Conservation (phyloP, 2,329 filamentous ascomycete genomes). For the Fusarium irregulare region DNA sequence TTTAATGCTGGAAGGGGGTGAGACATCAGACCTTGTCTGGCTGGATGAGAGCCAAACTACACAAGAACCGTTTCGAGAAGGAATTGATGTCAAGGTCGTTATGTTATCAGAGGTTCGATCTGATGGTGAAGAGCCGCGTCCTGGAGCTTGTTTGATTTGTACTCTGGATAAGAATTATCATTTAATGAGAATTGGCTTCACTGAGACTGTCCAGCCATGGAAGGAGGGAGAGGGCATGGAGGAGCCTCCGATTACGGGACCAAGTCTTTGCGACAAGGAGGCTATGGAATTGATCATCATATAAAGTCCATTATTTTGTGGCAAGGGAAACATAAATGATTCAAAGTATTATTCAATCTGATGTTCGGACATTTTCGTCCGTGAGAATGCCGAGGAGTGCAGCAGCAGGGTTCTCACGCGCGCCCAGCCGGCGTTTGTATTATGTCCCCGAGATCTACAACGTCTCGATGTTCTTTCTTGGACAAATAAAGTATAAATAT, state of each 20-base stretch:
- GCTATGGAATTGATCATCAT: background rate
- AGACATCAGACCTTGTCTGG: conserved; percentile 10
- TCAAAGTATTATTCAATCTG: background rate
- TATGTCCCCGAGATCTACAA: background rate
- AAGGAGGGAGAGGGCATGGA: background rate
- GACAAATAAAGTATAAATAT: background rate
- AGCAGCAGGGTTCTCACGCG: background rate
- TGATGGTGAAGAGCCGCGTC: background rate
- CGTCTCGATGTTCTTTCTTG: too few relatives aligned
- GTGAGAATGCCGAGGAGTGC: background rate
- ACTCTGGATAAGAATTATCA: conserved; percentile 6
- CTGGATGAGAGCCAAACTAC: background rate
- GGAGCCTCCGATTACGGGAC: background rate
- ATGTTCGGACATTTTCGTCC: background rate
- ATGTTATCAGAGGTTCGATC: background rate
- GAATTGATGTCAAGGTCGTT: background rate
- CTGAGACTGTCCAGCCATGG: background rate
- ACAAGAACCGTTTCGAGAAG: background rate
- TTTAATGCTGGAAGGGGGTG: background rate
- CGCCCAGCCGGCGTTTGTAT: background rate
- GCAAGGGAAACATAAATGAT: too few relatives aligned
- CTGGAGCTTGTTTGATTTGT: conserved; percentile 4
- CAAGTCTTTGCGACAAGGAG: background rate
- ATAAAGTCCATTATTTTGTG: background rate
- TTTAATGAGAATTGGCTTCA: conserved; percentile 1